Evolutionary conservation across 306 rosid species (phyloP).

Genomic region (Dalbergia oliveri): DNA sequence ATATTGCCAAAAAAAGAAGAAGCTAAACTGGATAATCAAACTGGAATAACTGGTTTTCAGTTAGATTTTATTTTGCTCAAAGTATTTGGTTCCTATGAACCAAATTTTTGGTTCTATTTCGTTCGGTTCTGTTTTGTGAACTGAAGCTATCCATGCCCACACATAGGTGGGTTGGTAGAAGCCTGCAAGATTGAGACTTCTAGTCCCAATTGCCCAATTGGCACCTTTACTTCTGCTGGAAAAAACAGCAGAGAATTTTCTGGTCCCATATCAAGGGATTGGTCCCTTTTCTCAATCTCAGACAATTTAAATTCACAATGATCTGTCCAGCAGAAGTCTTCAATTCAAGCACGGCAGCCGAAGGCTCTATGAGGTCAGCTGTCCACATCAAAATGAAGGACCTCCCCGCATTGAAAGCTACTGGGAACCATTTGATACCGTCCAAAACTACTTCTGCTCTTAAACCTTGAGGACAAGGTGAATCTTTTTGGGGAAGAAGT

Average conservation of each 20-base stretch:
- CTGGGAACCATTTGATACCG: background rate
- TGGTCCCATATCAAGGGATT: background rate
- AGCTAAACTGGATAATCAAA: too few species aligned
- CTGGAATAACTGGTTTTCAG: too few species aligned
- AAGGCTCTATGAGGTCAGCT: background rate
- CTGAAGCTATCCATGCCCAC: too few species aligned
- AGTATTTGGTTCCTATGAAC: too few species aligned
- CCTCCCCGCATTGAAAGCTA: background rate
- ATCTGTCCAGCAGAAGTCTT: background rate
- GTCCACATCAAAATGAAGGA: background rate
- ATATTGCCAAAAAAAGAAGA: too few species aligned
- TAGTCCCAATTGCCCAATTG: too few species aligned
- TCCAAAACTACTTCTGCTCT: background rate
- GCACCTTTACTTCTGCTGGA: too few species aligned
- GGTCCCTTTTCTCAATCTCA: background rate
- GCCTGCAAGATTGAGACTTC: too few species aligned
- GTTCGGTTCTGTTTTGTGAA: too few species aligned
- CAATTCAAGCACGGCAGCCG: background rate
- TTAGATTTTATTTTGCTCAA: too few species aligned
- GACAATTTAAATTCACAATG: background rate
- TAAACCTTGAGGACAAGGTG: background rate
- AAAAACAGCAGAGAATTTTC: background rate
- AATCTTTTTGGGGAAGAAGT: background rate
- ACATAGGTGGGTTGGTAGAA: too few species aligned
- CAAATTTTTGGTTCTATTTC: too few species aligned